Evolutionary conservation across 495 filamentous ascomycete species (phyloP).

Genomic region (Mytilinidion resinicola): DNA sequence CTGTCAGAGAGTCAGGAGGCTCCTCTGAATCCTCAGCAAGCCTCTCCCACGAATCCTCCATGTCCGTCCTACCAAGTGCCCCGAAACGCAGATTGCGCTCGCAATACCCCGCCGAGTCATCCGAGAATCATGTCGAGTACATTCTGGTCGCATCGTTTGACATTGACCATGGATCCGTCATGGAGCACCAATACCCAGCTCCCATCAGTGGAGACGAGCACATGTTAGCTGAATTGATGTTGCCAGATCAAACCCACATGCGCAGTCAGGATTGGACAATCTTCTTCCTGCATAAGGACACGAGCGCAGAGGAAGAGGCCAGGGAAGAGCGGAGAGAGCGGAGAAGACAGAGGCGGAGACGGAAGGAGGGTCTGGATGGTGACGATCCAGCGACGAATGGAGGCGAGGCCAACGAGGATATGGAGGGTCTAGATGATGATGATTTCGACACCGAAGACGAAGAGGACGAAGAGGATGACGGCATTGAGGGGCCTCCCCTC

Average conservation of each 20-base stretch:
- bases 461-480: conserved; percentile 52
- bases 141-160: conserved; percentile 98
- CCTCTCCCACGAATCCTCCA: conserved; percentile 14
- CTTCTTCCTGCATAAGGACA: conserved; percentile 97
- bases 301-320: conserved; percentile 64
- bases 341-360: conserved; percentile 38
- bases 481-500: conserved; percentile 75
- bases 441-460: conserved; percentile 50
- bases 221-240: conserved; percentile 98
- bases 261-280: conserved; percentile 98
- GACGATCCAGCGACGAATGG: conserved; percentile 8
- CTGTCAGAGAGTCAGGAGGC: conserved; percentile 38
- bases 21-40: conserved; percentile 9
- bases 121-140: conserved; percentile 95
- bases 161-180: conserved; percentile 89
- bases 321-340: conserved; percentile 50
- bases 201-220: conserved; percentile 94
- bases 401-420: conserved; percentile 45
- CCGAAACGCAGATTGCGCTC: conserved; percentile 56
- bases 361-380: conserved; percentile 26
- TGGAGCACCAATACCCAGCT: conserved; percentile 96
- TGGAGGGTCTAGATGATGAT: conserved; percentile 41
- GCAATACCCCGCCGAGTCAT: conserved; percentile 73
- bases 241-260: conserved; percentile 94
- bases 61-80: background rate